phyloP scores from a whole-genome alignment of 805 yeast genomes.

The Starmera dryadoides region DNA sequence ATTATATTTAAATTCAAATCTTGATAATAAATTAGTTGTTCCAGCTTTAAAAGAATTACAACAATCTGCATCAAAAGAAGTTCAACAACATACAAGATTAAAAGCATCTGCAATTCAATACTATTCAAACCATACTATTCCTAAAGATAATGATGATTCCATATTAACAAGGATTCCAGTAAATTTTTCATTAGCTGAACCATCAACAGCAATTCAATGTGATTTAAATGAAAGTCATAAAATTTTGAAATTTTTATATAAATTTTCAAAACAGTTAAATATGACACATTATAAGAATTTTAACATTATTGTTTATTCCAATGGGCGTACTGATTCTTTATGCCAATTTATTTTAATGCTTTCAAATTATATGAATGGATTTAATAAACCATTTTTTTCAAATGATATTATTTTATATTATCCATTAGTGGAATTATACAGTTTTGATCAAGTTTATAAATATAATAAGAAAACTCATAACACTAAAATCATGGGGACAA shows the following conservation, averaged over 20 bases:
- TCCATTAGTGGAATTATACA: slow-evolving; percentile 58
- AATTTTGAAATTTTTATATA: slow-evolving; percentile 21
- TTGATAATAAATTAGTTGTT: slow-evolving; percentile 14
- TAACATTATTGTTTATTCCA: slow-evolving; percentile 33
- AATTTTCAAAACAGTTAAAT: slow-evolving; percentile 26
- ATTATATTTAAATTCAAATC: slow-evolving; percentile 12
- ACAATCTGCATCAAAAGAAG: not conserved
- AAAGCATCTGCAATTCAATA: slow-evolving; percentile 14
- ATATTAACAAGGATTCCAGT: slow-evolving; percentile 26
- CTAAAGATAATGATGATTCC: slow-evolving; percentile 23
- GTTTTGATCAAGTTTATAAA: slow-evolving; percentile 37
- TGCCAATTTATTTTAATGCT: slow-evolving; percentile 34
- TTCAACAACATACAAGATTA: not conserved
- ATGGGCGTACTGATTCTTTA: slow-evolving; percentile 31
- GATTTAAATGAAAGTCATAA: slow-evolving; percentile 17
- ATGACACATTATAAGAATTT: slow-evolving; percentile 31
- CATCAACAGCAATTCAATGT: slow-evolving; percentile 12
- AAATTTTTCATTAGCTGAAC: slow-evolving; percentile 15
- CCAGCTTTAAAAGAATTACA: slow-evolving; percentile 15
- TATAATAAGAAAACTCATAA: slow-evolving; percentile 8
- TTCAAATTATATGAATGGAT: slow-evolving; percentile 33
- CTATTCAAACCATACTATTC: slow-evolving; percentile 23
- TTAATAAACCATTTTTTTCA: slow-evolving; percentile 33
- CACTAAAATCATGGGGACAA: slow-evolving; percentile 54
- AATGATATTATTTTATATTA: slow-evolving; percentile 35